These are phyloP conservation scores for Drechslerella dactyloides DNA, from an alignment of 2,329 filamentous ascomycete species.

Conservation along the genomic window DNA sequence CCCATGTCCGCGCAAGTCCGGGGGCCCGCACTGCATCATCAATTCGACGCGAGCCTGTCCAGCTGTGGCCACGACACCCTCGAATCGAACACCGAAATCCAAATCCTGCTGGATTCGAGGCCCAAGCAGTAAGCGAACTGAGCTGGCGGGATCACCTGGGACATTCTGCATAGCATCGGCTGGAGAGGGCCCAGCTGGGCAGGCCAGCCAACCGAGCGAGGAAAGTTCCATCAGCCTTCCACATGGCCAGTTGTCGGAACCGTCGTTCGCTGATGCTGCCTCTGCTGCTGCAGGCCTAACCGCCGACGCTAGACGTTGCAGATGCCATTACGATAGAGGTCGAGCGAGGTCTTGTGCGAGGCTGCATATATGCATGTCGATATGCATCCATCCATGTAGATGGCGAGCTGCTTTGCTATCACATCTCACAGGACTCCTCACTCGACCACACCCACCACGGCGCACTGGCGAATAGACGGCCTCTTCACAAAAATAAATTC, in stretches of 20 bases:
- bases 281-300: constrained; percentile 9
- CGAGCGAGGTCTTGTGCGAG: neutral
- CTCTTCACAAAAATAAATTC: neutral
- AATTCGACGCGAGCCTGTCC: neutral
- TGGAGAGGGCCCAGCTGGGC: constrained; percentile 9
- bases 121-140: no score
- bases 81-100: no score
- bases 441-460: neutral
- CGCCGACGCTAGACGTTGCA: neutral
- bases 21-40: no score
- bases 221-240: constrained; percentile 39
- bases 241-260: constrained; percentile 13
- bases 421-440: neutral
- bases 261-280: constrained; percentile 3
- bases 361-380: no score
- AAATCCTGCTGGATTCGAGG: no score
- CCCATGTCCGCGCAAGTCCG: no score
- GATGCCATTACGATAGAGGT: neutral
- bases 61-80: neutral
- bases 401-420: neutral
- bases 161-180: neutral
- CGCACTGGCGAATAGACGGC: neutral
- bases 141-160: neutral
- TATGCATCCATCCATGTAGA: no score
- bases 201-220: constrained; percentile 27